phyloP scores from a whole-genome alignment of 495 filamentous ascomycete species.

The Neurospora intermedia region DNA sequence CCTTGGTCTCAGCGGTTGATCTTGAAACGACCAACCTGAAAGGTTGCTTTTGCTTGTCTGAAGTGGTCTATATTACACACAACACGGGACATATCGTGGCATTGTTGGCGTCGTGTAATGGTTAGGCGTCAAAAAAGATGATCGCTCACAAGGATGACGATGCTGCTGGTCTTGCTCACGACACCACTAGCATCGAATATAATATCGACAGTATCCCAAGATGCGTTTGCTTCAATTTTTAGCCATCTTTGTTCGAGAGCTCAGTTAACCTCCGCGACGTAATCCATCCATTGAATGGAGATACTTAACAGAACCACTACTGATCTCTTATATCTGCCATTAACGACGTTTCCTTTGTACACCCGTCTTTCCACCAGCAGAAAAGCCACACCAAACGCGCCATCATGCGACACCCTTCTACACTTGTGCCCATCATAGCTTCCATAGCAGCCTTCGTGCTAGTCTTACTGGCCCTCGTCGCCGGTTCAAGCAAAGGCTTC shows the following conservation, averaged over 20 bases:
- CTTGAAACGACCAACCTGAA: not conserved
- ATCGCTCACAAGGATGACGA: not conserved
- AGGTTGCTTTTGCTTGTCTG: not conserved
- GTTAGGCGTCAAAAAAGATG: not conserved
- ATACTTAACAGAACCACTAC: not conserved
- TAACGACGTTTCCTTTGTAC: not conserved
- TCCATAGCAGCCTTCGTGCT: conserved; percentile 52
- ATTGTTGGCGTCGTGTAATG: not conserved
- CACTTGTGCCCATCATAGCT: not conserved
- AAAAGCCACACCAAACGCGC: not conserved
- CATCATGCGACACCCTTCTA: not conserved
- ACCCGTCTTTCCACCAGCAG: not conserved
- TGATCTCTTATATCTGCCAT: not conserved
- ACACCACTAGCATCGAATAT: not conserved
- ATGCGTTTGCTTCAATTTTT: not conserved
- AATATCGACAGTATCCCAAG: not conserved
- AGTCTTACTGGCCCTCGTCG: conserved; percentile 58
- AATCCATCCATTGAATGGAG: not conserved
- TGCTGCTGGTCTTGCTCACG: not conserved
- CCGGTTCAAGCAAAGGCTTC: conserved; percentile 49
- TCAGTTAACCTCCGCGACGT: not conserved
- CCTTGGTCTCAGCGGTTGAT: not conserved
- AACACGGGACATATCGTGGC: not conserved
- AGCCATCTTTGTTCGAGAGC: not conserved
- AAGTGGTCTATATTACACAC: not conserved